These are phyloP conservation scores for Leccinum barrowsii DNA, from an alignment of 768 basidiomycete species.

Conservation along the genomic window DNA sequence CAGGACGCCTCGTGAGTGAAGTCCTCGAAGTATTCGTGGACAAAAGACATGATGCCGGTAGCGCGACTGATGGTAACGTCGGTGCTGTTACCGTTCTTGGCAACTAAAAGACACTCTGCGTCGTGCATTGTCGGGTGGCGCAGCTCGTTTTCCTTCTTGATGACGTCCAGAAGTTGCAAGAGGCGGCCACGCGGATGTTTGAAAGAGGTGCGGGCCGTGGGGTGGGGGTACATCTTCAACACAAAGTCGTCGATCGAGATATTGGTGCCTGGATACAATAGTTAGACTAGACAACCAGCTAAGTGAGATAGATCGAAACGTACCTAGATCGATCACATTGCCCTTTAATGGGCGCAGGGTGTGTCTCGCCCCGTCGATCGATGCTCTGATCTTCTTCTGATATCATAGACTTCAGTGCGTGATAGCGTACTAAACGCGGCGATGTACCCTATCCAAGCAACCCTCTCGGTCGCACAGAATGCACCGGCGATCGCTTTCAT, in stretches of 20 bases:
- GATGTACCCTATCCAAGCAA: conserved; percentile 47
- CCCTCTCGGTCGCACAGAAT: conserved; percentile 37
- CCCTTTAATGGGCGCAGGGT: conserved; percentile 2
- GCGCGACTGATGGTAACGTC: background rate
- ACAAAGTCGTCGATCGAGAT: background rate
- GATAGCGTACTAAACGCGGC: conserved; percentile 8
- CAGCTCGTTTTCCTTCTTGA: background rate
- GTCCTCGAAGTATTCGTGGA: background rate
- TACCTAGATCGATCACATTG: background rate
- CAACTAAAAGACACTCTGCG: background rate
- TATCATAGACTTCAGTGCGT: background rate
- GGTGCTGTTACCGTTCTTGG: background rate
- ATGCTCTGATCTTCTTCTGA: background rate
- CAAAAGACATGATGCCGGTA: background rate
- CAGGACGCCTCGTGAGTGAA: background rate
- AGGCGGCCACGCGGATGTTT: background rate
- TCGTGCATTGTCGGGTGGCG: background rate
- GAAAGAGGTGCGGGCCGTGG: background rate
- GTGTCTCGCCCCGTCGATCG: background rate
- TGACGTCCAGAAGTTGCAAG: background rate
- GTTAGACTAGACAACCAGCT: background rate
- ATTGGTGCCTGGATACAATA: background rate
- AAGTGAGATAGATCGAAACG: background rate
- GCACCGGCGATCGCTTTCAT: conserved; percentile 46
- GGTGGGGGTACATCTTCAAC: background rate